phyloP scores from a whole-genome alignment of 2,329 filamentous ascomycete species.

The Fusarium sp. region DNA sequence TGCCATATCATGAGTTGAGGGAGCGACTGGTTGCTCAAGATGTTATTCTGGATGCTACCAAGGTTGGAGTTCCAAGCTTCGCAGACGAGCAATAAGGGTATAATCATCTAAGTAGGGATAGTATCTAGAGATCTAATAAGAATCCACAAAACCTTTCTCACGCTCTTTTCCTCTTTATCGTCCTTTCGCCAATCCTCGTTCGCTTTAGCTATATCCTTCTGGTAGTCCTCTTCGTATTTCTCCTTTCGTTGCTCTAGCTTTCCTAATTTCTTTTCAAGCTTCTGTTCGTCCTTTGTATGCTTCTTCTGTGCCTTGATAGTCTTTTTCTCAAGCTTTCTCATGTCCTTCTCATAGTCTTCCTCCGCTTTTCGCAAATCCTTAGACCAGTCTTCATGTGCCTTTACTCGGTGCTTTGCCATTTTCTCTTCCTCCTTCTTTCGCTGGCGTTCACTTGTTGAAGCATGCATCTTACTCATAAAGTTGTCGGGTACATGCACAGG shows the following conservation, averaged over 20 bases:
- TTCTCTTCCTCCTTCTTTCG: background rate
- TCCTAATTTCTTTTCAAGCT: background rate
- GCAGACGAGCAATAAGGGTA: background rate
- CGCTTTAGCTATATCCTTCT: background rate
- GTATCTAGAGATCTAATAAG: background rate
- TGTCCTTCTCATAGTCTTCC: background rate
- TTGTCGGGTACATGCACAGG: background rate
- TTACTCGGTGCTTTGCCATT: background rate
- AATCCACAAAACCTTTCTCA: background rate
- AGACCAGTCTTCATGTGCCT: background rate
- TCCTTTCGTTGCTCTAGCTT: background rate
- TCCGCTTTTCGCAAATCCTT: background rate
- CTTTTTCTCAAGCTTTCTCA: background rate
- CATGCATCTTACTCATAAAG: background rate
- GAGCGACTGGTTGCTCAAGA: background rate
- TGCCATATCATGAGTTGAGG: background rate
- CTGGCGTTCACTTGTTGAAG: background rate
- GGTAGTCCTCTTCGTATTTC: background rate
- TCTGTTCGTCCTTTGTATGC: background rate
- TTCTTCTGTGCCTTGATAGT: background rate
- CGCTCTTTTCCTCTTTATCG: background rate
- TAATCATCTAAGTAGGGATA: background rate
- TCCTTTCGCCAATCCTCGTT: background rate
- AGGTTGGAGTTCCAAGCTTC: background rate
- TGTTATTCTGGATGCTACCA: background rate